A percentile compares a stretch with the other conserved stretches of the same genome.
phyloP scores from a whole-genome alignment of 2,329 filamentous ascomycete genomes.

The Alternaria tenuissima region DNA sequence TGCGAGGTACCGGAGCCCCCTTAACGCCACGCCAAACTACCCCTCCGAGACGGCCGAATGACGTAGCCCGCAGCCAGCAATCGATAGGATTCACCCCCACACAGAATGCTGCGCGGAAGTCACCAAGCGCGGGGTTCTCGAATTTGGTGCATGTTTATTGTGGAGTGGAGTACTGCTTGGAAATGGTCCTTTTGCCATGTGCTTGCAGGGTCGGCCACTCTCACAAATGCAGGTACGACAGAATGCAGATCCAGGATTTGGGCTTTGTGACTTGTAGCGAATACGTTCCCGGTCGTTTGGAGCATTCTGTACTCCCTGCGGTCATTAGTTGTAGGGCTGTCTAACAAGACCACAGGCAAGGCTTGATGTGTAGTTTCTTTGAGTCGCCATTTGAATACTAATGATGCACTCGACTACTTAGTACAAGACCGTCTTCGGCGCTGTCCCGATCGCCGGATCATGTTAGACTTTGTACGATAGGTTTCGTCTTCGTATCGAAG shows the following conservation, averaged over 20 bases:
- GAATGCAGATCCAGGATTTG: slow-evolving; percentile 13
- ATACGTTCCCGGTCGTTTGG: background rate
- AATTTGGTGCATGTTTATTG: background rate
- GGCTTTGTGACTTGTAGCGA: slow-evolving; percentile 5
- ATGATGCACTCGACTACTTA: background rate
- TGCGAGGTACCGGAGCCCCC: slow-evolving; percentile 12
- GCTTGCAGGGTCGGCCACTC: slow-evolving; percentile 17
- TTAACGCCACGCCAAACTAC: background rate
- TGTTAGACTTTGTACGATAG: background rate
- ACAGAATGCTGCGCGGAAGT: slow-evolving; percentile 94
- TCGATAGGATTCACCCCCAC: slow-evolving; percentile 78
- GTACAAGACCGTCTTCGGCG: background rate
- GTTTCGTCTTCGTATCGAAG: background rate
- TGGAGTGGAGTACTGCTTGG: slow-evolving; percentile 8
- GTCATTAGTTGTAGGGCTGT: background rate
- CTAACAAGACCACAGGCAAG: background rate
- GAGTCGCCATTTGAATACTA: background rate
- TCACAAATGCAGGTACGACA: slow-evolving; percentile 24
- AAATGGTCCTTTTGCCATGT: slow-evolving; percentile 4
- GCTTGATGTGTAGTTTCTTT: background rate
- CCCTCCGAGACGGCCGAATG: slow-evolving; percentile 49
- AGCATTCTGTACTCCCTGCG: background rate
- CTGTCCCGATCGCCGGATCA: background rate
- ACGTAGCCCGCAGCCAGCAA: slow-evolving; percentile 16
- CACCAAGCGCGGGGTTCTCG: slow-evolving; percentile 74